phyloP scores from a whole-genome alignment of 371 early-diverging fungal genomes.

The Rhizomucor pusillus region DNA sequence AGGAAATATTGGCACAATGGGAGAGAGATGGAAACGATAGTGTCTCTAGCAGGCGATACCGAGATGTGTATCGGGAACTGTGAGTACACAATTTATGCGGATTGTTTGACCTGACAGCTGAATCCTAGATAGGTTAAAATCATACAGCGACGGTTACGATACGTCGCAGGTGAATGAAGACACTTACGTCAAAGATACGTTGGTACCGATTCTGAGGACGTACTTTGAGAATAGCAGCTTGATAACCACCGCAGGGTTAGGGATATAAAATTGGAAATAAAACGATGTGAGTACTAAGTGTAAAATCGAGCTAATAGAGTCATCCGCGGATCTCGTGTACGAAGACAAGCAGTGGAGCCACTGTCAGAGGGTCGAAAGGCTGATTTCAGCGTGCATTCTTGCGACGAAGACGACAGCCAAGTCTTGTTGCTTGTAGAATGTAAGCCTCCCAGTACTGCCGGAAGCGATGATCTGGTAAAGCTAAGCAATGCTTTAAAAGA shows the following conservation, averaged over 20 bases:
- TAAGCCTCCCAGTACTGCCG: constrained; percentile 4
- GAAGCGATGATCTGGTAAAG: constrained; percentile 10
- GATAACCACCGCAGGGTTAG: constrained; percentile 7
- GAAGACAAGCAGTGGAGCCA: constrained; percentile 2
- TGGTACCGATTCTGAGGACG: constrained; percentile 3
- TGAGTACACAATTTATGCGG: neutral
- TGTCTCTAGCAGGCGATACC: neutral
- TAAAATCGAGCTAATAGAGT: constrained; percentile 1
- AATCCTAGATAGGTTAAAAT: constrained; percentile 5
- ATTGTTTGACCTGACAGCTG: neutral
- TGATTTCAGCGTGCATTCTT: constrained; percentile 9
- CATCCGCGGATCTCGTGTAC: neutral
- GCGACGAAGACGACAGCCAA: constrained; percentile 6
- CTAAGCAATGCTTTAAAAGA: constrained; percentile 9
- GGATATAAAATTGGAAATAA: neutral
- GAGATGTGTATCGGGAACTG: neutral
- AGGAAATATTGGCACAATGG: no score
- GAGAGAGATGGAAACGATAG: no score
- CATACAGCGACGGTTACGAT: constrained; percentile 3
- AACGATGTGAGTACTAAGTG: neutral
- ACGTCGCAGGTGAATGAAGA: constrained; percentile 6
- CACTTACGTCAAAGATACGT: constrained; percentile 7
- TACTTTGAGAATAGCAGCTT: constrained; percentile 6
- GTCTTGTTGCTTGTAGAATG: constrained; percentile 6
- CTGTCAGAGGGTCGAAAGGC: constrained; percentile 6